A percentile compares a stretch with the other conserved stretches of the same genome.
Evolutionary conservation across 306 rosid genomes (phyloP).

Genomic region (Oxytropis ochrocephala): DNA sequence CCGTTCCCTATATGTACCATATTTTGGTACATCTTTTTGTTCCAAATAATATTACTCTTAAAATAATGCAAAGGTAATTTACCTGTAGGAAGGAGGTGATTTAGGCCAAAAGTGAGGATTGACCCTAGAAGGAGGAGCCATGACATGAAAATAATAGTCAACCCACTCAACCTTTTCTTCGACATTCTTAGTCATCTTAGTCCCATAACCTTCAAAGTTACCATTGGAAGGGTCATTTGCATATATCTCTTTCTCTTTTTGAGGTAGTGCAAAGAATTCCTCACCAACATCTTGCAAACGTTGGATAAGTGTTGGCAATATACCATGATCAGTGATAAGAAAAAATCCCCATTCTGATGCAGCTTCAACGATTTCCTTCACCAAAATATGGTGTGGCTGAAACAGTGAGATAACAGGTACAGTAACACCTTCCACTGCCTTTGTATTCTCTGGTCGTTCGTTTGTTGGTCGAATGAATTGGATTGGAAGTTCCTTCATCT

Average conservation of each 20-base stretch:
- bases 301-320: conserved; percentile 32
- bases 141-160: conserved; percentile 56
- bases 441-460: conserved; percentile 33
- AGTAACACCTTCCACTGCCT: conserved; percentile 23
- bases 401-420: conserved; percentile 28
- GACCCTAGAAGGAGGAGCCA: conserved; percentile 44
- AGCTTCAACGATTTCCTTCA: conserved; percentile 23
- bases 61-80: neutral
- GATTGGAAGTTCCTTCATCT: conserved; percentile 18
- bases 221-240: conserved; percentile 53
- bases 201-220: conserved; percentile 57
- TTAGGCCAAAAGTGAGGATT: conserved; percentile 44
- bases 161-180: conserved; percentile 64
- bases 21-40: no score
- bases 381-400: conserved; percentile 12
- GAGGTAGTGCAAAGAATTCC: conserved; percentile 44
- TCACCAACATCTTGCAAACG: conserved; percentile 44
- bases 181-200: conserved; percentile 50
- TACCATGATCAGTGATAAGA: conserved; percentile 44
- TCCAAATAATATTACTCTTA: no score
- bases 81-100: conserved; percentile 50
- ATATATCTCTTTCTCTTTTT: conserved; percentile 44
- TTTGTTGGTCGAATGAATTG: conserved; percentile 23
- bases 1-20: no score
- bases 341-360: conserved; percentile 50